These are phyloP conservation scores for Suhomyces xylopsoci DNA, from an alignment of 805 yeast species.

Conservation along the genomic window DNA sequence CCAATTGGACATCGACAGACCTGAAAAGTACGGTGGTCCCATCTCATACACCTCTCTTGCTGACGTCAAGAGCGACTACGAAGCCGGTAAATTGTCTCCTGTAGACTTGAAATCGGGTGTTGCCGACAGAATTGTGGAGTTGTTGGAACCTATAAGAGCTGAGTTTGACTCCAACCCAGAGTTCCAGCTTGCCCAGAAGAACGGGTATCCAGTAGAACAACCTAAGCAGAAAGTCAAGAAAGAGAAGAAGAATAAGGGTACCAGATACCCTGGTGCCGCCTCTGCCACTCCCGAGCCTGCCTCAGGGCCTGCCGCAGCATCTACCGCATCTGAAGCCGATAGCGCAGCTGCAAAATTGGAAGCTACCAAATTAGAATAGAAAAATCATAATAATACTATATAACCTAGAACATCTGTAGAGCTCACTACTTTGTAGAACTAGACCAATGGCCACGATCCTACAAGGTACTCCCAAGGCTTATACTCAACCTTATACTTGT, in stretches of 20 bases:
- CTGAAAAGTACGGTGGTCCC: slow-evolving; percentile 97
- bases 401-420: too few species aligned
- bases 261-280: slow-evolving; percentile 76
- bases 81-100: slow-evolving; percentile 74
- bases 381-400: too few species aligned
- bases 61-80: slow-evolving; percentile 68
- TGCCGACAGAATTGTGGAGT: slow-evolving; percentile 72
- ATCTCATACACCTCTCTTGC: slow-evolving; percentile 67
- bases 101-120: slow-evolving; percentile 94
- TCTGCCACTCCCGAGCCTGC: slow-evolving; percentile 12
- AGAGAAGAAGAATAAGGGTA: slow-evolving; percentile 85
- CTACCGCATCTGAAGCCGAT: neutral
- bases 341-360: slow-evolving; percentile 7
- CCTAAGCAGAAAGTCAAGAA: slow-evolving; percentile 65
- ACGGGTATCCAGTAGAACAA: slow-evolving; percentile 82
- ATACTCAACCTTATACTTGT: too few species aligned
- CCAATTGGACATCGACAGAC: slow-evolving; percentile 76
- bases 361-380: slow-evolving; percentile 9
- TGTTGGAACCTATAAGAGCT: slow-evolving; percentile 81
- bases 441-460: too few species aligned
- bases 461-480: too few species aligned
- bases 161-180: slow-evolving; percentile 61
- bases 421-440: too few species aligned
- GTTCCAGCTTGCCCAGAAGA: slow-evolving; percentile 67
- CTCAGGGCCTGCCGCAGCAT: neutral